Percentiles rank a stretch among this genome's conserved stretches.
Evolutionary conservation across 140 eudicot species (phyloP).

Genomic region (Senecio squalidus): DNA sequence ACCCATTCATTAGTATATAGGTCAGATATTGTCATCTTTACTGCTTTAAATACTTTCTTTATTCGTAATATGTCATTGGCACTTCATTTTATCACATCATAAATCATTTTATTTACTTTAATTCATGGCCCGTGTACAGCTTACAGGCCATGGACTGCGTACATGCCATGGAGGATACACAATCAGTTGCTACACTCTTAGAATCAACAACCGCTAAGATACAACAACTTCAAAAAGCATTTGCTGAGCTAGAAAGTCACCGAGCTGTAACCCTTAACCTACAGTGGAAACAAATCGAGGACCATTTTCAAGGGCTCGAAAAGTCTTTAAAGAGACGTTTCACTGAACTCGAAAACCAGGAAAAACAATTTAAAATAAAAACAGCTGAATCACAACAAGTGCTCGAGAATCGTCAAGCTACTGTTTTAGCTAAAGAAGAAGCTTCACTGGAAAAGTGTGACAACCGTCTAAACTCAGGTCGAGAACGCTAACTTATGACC

Average conservation of each 20-base stretch:
- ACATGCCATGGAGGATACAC: slow-evolving; percentile 73
- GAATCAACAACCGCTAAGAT: slow-evolving; percentile 91
- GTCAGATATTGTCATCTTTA: no score
- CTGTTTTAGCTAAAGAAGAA: slow-evolving; percentile 79
- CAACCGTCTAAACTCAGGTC: no score
- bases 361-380: slow-evolving; percentile 71
- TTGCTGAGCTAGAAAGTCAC: slow-evolving; percentile 95
- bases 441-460: no score
- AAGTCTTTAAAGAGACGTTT: slow-evolving; percentile 93
- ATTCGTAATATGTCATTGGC: no score
- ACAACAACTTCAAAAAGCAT: slow-evolving; percentile 92
- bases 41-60: no score
- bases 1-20: no score
- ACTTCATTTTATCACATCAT: no score
- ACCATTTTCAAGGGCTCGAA: slow-evolving; percentile 91
- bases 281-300: slow-evolving; percentile 95
- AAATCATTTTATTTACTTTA: no score
- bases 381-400: slow-evolving; percentile 55
- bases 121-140: no score
- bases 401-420: slow-evolving; percentile 76
- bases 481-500: no score
- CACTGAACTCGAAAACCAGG: slow-evolving; percentile 87
- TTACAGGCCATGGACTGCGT: no score
- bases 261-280: slow-evolving; percentile 81
- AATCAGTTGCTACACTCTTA: slow-evolving; percentile 63